Base-by-base conservation (phyloP, 2,329 filamentous ascomycete genomes). In the Elsinoe ampelina region DNA sequence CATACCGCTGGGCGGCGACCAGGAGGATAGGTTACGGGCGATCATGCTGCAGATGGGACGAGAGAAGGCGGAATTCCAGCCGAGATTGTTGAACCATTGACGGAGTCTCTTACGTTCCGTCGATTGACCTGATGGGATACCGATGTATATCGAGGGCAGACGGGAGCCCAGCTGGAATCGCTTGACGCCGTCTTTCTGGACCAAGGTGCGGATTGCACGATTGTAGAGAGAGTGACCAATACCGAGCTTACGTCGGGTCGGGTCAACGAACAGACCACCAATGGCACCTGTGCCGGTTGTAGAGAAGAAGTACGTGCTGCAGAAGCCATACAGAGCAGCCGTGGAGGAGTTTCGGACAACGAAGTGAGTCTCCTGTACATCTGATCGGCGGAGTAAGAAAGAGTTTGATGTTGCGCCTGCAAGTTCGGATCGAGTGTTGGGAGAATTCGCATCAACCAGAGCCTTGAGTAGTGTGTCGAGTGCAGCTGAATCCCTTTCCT, bases 331-430 rank as follows among this genome's bases (percentile, higher is more conserved):
- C 0, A 97, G 73, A 0, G 88, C 88, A 61, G 89, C 86, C 0
- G 91, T 97, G 69, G 87, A 95, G 72, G 88, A 95, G 68, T 96
- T 97, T 17, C 91, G 82, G 32, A 97, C 91, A 7, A 96, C 90
- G 66, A 92, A 95, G 69, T 97, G 91, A 0, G 84, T 77, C 70
- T 95, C 89, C 57, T 87, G 82, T 26, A 95, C 79, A 45, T 84
- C 80, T 0, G 81, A 75, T 63, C 84, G 83, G 61, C 79, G 81
- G 1, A 95, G 74, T 58, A 90, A 80, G 67, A 97, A 95, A 0
- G 87, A 87, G 47, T 80, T 80, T 1, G 89, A 84, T 1, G 79
- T 84, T 3, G 87, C 83, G 35, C 83, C 81, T 30, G 80, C 78
- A 5, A 95, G 72, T 65, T 90, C 80, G 1, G 80, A 89, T 19